phyloP scores from a whole-genome alignment of 495 filamentous ascomycete genomes.

The Pseudomonodictys pantanalensis region DNA sequence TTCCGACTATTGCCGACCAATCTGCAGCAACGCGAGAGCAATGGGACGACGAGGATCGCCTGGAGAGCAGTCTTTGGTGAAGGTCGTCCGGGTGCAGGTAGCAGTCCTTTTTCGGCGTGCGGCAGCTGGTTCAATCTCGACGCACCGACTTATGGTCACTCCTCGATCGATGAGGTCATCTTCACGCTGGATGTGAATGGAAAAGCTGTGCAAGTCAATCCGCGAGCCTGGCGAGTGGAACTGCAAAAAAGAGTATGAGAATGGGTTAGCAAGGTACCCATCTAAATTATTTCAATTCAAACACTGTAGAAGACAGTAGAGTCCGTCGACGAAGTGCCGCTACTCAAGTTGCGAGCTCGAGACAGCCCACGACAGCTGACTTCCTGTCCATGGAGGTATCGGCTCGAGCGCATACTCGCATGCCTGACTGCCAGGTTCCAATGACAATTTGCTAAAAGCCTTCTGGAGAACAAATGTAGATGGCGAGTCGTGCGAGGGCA shows the following conservation, averaged over 20 bases:
- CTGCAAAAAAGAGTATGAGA: not conserved
- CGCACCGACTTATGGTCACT: not conserved
- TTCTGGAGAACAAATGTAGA: too few species aligned
- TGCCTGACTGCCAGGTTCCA: too few species aligned
- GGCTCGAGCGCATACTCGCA: too few species aligned
- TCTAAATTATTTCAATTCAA: too few species aligned
- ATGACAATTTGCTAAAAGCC: too few species aligned
- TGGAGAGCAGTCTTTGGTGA: not conserved
- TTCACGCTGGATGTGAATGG: not conserved
- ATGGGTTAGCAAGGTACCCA: not conserved
- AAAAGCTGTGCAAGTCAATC: not conserved
- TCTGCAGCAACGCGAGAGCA: not conserved
- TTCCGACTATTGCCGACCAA: not conserved
- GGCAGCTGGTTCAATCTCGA: not conserved
- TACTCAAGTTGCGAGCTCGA: too few species aligned
- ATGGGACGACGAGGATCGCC: not conserved
- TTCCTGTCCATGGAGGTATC: too few species aligned
- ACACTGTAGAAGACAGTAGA: too few species aligned
- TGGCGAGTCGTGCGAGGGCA: too few species aligned
- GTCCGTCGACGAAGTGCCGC: too few species aligned
- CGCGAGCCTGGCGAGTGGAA: not conserved
- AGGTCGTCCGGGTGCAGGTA: not conserved
- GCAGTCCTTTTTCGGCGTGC: not conserved
- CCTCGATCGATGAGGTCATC: not conserved
- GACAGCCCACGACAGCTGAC: too few species aligned